Evolutionary conservation across 179 eudicot genomes (phyloP), one percentile per base, ranked within the genome.

Genomic region (Dionaea muscipula): DNA sequence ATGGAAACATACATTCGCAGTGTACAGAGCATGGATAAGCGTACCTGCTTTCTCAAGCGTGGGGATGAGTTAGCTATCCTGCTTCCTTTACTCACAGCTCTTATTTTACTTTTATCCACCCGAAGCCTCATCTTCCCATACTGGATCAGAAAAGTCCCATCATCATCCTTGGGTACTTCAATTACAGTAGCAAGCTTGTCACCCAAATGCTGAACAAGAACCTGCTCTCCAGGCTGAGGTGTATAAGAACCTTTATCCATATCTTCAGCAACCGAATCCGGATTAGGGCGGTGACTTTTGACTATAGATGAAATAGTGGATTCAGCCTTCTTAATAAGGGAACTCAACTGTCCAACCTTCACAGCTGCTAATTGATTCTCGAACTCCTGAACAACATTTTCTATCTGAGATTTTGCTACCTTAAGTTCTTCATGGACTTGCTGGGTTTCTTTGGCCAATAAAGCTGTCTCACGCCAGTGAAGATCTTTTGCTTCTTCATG

Each of bases 81-180:
- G 35, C 58, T 69, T 47, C n/a, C 68, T 38, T 60, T 64, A 49
- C 55, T 69, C 51, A 64, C 46, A 62, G 80, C 47, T 63, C 57
- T 69, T 22, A 83, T 68, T 57, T 66, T 69, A 65, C 73, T 84
- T 69, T 59, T 70, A 52, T 72, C 72, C 44, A 82, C 83, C 2
- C 94, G 95, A 40, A 77, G 70, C 50, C 77, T 80, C 52, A 91
- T 67, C 72, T 91, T 91, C 33, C 98, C 95, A 69, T 62, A 81
- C 69, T 76, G 94, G 52, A 91, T 80, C 37, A 91, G 81, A 68
- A 82, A 62, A 18, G 73, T 75, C 58, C n/a, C n/a, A n/a, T 70
- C 76, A 66, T 84, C 93, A 60, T 78, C 83, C 49, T 74, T 81
- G 40, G 84, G 74, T 50, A 82, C 75, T 75, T 87, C 94, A 54